Conservation (phyloP, 768 basidiomycete genomes). For the Brasilioporus rufonigricans region DNA sequence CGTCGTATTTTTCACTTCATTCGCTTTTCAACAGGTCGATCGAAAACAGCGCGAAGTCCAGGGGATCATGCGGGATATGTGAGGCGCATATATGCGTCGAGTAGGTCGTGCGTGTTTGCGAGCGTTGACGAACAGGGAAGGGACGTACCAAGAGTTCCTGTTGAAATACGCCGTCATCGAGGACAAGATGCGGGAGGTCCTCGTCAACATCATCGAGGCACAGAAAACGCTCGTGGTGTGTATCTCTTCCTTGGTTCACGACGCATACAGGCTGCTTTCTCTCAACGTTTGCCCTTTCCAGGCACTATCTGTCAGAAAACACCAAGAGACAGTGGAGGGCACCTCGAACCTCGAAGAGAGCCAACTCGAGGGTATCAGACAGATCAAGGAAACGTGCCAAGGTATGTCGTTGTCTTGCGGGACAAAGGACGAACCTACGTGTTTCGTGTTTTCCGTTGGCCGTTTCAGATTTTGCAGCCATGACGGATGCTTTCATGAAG, state of each 20-base stretch:
- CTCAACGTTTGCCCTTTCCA: not conserved
- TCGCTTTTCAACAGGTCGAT: constrained; percentile 15
- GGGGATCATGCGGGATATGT: constrained; percentile 25
- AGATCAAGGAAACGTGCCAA: constrained; percentile 18
- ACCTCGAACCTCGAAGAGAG: constrained; percentile 23
- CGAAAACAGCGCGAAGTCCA: constrained; percentile 20
- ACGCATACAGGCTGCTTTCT: not conserved
- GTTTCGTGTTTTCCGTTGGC: not conserved
- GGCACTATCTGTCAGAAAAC: constrained; percentile 28
- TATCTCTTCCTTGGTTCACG: not conserved
- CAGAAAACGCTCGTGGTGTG: constrained; percentile 28
- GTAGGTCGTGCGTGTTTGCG: not conserved
- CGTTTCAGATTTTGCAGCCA: constrained; percentile 16
- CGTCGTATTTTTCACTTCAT: no score
- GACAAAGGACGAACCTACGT: not conserved
- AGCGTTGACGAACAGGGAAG: constrained; percentile 19
- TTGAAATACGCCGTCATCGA: constrained; percentile 21
- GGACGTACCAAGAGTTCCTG: constrained; percentile 26
- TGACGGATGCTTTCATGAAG: constrained; percentile 24
- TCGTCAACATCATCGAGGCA: constrained; percentile 23
- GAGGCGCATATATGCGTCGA: constrained; percentile 13
- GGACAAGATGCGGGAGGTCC: constrained; percentile 28
- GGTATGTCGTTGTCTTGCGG: constrained; percentile 10
- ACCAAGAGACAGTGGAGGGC: constrained; percentile 24
- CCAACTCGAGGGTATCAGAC: constrained; percentile 23